Evolutionary conservation across 2,329 filamentous ascomycete species (phyloP).

Genomic region (Cryphonectria parasitica): DNA sequence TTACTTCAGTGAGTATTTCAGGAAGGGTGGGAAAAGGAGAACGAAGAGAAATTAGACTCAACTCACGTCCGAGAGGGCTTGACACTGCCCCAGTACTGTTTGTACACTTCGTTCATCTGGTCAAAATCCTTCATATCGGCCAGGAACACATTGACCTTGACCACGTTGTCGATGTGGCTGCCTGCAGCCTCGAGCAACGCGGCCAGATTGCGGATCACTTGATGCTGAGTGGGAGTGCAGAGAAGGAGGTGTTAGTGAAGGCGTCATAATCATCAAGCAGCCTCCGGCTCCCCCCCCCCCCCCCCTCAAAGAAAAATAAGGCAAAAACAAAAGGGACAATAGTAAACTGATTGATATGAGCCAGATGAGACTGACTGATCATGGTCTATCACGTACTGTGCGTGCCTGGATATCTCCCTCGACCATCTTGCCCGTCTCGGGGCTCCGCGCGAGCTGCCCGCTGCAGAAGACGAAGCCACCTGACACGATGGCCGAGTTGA

Average conservation of each 20-base stretch:
- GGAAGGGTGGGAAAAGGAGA: neutral
- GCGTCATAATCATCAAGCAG: too few relatives aligned
- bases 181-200: constrained; percentile 72
- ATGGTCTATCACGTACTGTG: constrained; percentile 48
- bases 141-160: constrained; percentile 76
- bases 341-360: too few relatives aligned
- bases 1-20: neutral
- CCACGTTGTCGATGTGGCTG: constrained; percentile 65
- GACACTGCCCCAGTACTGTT: constrained; percentile 65
- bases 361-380: too few relatives aligned
- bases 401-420: constrained; percentile 67
- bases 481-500: constrained; percentile 65
- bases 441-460: constrained; percentile 71
- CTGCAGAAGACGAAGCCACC: constrained; percentile 72
- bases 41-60: neutral
- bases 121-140: constrained; percentile 74
- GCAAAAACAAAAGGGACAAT: too few relatives aligned
- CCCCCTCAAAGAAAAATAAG: too few relatives aligned
- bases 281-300: too few relatives aligned
- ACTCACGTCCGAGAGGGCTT: constrained; percentile 51
- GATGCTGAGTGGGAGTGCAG: constrained; percentile 44
- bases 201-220: constrained; percentile 72
- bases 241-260: neutral
- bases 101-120: constrained; percentile 75
- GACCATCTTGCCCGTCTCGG: constrained; percentile 59